Evolutionary conservation across 345 rosid genomes (phyloP), one percentile per base, ranked within the genome.

Genomic region (Gossypium sturtianum): DNA sequence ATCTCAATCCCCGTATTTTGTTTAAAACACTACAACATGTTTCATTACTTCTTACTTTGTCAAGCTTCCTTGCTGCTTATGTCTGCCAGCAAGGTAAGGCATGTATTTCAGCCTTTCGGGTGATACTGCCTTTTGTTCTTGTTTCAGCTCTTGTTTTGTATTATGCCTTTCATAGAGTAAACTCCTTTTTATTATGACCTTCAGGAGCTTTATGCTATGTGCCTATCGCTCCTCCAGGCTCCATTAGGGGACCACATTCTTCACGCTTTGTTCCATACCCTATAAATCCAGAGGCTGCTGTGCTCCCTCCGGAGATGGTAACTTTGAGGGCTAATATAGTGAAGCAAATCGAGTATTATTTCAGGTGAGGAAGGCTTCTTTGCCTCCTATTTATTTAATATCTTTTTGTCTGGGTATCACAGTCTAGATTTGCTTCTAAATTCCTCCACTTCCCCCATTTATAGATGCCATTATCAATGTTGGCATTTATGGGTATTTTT

Each of bases 321-420:
- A 80, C 81, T 38, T 81, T 96, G 84, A 89, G 77, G 80, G 85
- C 80, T 65, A 81, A 80, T 80, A 80, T 96, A 75, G 70, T 84
- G 9, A 87, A 82, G 78, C 99, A 96, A 76, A 86, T 96, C 71
- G 97, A 96, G 76, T 93, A 96, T 74, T 96, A 96, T 86, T 96
- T 96, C 91, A 89, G 99, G 99, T 89, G 76, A 83, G 22, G 19
- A 53, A 78, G 7, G 25, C 27, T 12, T 23, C 76, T 79, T 49
- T 72, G 12, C 66, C 20, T 38, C 6, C 51, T 9, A 67, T 47
- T 34, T 75, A 34, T 60, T 11, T 54, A 15, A 53, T 57, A 23
- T 20, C 12, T 12, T 8, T 27, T 54, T 61, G 25, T 54, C 54
- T 52, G 47, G 23, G 4, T n/a, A 43, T 10, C 12, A 2, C 1